phyloP scores from a whole-genome alignment of 257 asterid species.

The Solanum piurae region DNA sequence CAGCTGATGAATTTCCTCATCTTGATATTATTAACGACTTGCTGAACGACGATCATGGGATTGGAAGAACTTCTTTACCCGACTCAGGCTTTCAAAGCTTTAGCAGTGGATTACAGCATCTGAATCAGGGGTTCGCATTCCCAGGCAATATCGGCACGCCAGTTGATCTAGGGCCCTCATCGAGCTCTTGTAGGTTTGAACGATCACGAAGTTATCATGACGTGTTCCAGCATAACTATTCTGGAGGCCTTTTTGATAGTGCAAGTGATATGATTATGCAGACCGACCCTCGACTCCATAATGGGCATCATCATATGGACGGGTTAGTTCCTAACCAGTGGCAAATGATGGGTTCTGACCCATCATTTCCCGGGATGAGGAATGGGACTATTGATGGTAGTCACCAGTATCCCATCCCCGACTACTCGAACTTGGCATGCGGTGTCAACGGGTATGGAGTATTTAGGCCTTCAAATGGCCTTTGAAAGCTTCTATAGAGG shows the following conservation, averaged over 20 bases:
- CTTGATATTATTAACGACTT: constrained; percentile 78
- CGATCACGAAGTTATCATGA: constrained; percentile 47
- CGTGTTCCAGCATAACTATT: constrained; percentile 25
- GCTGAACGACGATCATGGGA: constrained; percentile 69
- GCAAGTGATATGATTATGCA: constrained; percentile 41
- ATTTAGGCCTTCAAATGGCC: constrained; percentile 75
- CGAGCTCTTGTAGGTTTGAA: constrained; percentile 49
- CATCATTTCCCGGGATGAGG: constrained; percentile 26
- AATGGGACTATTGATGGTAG: constrained; percentile 35
- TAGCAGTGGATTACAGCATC: constrained; percentile 36
- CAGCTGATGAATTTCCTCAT: constrained; percentile 38
- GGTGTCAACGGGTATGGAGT: constrained; percentile 55
- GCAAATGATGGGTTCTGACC: constrained; percentile 58
- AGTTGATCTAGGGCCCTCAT: constrained; percentile 27
- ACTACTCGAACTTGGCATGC: constrained; percentile 36
- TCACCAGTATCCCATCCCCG: constrained; percentile 39
- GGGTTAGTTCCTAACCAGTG: constrained; percentile 52
- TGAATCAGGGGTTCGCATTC: constrained; percentile 45
- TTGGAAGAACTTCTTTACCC: constrained; percentile 21
- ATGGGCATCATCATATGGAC: constrained; percentile 57
- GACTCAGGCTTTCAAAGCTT: constrained; percentile 36
- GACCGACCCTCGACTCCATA: constrained; percentile 27
- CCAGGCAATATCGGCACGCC: constrained; percentile 45
- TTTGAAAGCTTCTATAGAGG: constrained; percentile 11
- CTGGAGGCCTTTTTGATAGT: constrained; percentile 38